These are phyloP conservation scores for Nakataea oryzae DNA, from an alignment of 2,329 filamentous ascomycete genomes.

Conservation along the genomic window DNA sequence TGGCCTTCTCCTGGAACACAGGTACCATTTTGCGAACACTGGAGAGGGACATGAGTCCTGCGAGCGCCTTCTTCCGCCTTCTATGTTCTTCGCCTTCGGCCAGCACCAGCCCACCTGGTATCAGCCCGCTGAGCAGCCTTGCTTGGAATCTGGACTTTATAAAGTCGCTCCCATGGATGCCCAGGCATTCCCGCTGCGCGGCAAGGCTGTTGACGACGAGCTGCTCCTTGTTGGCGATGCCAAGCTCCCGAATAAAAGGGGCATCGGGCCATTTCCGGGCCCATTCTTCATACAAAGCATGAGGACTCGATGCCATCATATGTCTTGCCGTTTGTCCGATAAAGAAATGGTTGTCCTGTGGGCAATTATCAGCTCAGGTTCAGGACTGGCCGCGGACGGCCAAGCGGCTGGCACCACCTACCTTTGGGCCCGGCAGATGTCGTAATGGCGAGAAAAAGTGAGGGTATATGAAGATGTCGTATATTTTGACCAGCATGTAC, in stretches of 20 bases:
- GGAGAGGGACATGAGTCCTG: constrained; percentile 22
- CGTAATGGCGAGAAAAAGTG: constrained; percentile 30
- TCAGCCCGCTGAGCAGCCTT: constrained; percentile 20
- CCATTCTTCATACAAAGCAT: constrained; percentile 7
- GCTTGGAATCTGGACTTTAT: constrained; percentile 22
- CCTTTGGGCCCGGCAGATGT: constrained; percentile 31
- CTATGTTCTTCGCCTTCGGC: constrained; percentile 22
- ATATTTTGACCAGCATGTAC: constrained; percentile 13
- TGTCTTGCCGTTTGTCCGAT: constrained; percentile 7
- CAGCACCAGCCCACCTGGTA: constrained; percentile 21
- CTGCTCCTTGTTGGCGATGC: constrained; percentile 22
- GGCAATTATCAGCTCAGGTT: too few species aligned
- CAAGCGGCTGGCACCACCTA: too few species aligned
- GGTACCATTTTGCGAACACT: constrained; percentile 26
- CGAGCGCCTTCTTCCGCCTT: constrained; percentile 20
- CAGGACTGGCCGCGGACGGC: too few species aligned
- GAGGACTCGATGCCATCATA: constrained; percentile 5
- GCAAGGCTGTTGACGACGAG: constrained; percentile 25
- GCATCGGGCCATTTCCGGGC: constrained; percentile 8
- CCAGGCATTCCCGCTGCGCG: constrained; percentile 24
- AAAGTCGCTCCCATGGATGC: constrained; percentile 26
- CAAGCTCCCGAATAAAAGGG: constrained; percentile 26
- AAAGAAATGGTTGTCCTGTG: constrained; percentile 6
- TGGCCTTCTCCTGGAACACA: constrained; percentile 23
- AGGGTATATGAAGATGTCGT: constrained; percentile 29